These are phyloP conservation scores for Neltuma alba DNA, from an alignment of 306 rosid genomes.

Conservation along the genomic window DNA sequence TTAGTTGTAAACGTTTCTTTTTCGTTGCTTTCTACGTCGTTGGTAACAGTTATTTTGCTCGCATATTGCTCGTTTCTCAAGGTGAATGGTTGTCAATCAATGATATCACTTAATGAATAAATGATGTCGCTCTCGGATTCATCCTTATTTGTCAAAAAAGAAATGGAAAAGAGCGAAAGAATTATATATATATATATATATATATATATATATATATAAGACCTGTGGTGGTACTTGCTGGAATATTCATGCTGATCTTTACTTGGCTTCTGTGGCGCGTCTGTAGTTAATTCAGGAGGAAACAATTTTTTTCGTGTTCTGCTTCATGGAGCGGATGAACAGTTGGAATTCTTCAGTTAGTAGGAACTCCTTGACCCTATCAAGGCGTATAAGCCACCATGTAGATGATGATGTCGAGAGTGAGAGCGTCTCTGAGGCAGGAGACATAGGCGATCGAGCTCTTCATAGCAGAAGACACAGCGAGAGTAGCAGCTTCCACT, in stretches of 20 bases:
- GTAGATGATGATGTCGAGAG: constrained; percentile 44
- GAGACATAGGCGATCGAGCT: constrained; percentile 70
- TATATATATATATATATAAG: too few species aligned
- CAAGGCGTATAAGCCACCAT: constrained; percentile 32
- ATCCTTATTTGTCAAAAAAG: neutral
- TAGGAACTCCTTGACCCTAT: constrained; percentile 41
- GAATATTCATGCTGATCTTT: neutral
- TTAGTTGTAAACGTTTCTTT: neutral
- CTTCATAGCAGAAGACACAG: constrained; percentile 48
- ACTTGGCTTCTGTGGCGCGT: neutral
- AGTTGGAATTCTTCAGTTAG: constrained; percentile 50
- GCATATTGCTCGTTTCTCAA: neutral
- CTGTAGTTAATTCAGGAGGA: constrained; percentile 28
- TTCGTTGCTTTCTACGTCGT: neutral
- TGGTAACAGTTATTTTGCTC: neutral
- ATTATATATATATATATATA: too few species aligned
- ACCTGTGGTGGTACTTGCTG: neutral
- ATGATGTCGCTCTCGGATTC: neutral
- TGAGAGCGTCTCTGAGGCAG: constrained; percentile 60
- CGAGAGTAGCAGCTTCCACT: constrained; percentile 32
- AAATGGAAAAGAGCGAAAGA: neutral
- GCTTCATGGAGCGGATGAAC: constrained; percentile 39
- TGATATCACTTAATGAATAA: neutral
- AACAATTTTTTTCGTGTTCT: constrained; percentile 19
- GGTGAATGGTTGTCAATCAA: neutral